phyloP scores from a whole-genome alignment of 805 yeast genomes.

The Ogataea allantospora region DNA sequence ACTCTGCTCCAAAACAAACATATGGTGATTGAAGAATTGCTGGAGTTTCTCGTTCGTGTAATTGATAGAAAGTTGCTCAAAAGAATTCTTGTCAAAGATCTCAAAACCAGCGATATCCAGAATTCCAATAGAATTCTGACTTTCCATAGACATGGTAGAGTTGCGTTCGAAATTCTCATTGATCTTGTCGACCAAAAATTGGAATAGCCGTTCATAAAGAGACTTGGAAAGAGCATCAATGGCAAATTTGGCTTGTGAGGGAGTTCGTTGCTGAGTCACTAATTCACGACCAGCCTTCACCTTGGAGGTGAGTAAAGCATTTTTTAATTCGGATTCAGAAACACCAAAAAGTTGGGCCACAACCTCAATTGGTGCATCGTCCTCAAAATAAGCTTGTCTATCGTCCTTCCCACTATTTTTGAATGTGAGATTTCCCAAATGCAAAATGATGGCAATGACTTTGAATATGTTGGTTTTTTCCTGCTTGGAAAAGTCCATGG shows the following conservation, averaged over 20 bases:
- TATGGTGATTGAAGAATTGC: constrained; percentile 61
- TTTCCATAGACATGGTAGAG: constrained; percentile 25
- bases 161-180: constrained; percentile 54
- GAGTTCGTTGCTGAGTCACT: constrained; percentile 75
- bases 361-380: constrained; percentile 47
- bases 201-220: constrained; percentile 80
- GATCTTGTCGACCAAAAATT: constrained; percentile 69
- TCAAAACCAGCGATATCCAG: constrained; percentile 64
- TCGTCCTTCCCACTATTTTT: constrained; percentile 51
- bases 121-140: constrained; percentile 49
- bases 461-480: constrained; percentile 62
- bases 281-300: constrained; percentile 90
- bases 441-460: constrained; percentile 72
- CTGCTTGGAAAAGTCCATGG: constrained; percentile 62
- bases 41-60: constrained; percentile 60
- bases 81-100: constrained; percentile 54
- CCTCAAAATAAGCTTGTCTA: constrained; percentile 72
- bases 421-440: constrained; percentile 82
- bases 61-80: constrained; percentile 60
- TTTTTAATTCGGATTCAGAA: constrained; percentile 44
- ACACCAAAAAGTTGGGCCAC: constrained; percentile 69
- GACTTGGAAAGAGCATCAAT: constrained; percentile 87
- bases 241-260: constrained; percentile 75
- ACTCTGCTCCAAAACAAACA: constrained; percentile 58
- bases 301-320: constrained; percentile 69